Evolutionary conservation across 305 asterid species (phyloP), one percentile per base, ranked within the genome.

Genomic region (Euphrasia arctica): DNA sequence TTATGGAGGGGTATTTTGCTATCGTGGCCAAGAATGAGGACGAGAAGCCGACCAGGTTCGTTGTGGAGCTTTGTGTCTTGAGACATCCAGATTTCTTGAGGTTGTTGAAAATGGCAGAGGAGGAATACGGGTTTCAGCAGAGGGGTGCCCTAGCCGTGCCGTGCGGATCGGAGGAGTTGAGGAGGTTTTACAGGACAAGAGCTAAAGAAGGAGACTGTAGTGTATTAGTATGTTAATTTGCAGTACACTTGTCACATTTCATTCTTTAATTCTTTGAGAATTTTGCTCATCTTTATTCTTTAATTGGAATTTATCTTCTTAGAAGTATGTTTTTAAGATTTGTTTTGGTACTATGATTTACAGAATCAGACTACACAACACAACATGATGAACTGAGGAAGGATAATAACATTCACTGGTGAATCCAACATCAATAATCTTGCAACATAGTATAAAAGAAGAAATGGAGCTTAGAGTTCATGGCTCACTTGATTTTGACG

Each of bases 1-100:
- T 85, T 0, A 78, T 78, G 74, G 79, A 83, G 75, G 90, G 95
- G 64, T 83, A 83, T 57, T 88, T 88, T 4, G 83, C 76, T 11
- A 80, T 87, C 25, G 43, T 79, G 41, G 83, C 83, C 0, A 78
- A 73, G 69, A 71, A 70, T 1, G 80, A 77, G 68, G 74, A 71
- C 5, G 79, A 70, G 61, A 70, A 72, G 80, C 80, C 84, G 1
- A 69, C 65, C 13, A 79, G 90, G 77, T 83, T 87, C 39, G 77
- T 81, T 0, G 84, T 79, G 32, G 78, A 75, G 12, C 58, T 87
- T 54, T 59, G 74, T 22, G 74, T 82, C 50, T 67, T 88, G 0
- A 72, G 76, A 34, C 72, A 83, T 58, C 93, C 90, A 0, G 66
- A 75, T 3, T 85, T 85, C 73, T 65, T 85, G 70, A 72, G 71